Evolutionary conservation across 306 rosid genomes (phyloP), one percentile per base, ranked within the genome.

Genomic region (Abrus pulchellus): DNA sequence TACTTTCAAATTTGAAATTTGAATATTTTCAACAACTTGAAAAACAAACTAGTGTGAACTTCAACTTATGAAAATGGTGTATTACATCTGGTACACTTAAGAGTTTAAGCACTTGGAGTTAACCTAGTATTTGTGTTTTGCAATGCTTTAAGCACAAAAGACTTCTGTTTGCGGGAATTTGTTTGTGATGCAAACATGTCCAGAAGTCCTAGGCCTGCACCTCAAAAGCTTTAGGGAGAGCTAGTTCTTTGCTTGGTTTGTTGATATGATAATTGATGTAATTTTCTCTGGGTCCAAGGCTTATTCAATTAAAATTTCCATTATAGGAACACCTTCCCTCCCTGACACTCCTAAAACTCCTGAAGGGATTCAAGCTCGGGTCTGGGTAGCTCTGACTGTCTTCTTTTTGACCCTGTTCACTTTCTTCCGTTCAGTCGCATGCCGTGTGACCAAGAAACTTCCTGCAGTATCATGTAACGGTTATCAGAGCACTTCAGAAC

Each of bases 361-460:
- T 0, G 90, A 85, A 80, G 90, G 88, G 64, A 76, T 93, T 55
- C 77, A 0, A 59, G 86, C 87, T 85, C 89, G 84, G 83, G 70
- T 89, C 70, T 63, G 90, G 82, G 83, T 88, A 28, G 89, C 87
- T 20, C 79, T 93, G 71, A 82, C 92, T 83, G 88, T 91, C 59
- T 88, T 95, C 89, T 87, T 91, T 69, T 47, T 90, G 82, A 87
- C 90, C 65, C 78, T 90, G 49, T 64, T 84, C 38, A 82, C 90
- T 53, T 66, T 89, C 80, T 74, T 91, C 76, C 89, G 34, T 45
- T 83, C 91, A 40, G 69, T 84, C 62, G 64, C 87, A 34, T 75
- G 63, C 78, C 85, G 64, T n/a, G 75, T 95, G 81, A 85, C 84
- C 75, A 84, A 80, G 84, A 91, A 83, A 65, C 86, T 84, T 80